Evolutionary conservation across 106 monocot genomes (phyloP).

Genomic region (Chionographis japonica): DNA sequence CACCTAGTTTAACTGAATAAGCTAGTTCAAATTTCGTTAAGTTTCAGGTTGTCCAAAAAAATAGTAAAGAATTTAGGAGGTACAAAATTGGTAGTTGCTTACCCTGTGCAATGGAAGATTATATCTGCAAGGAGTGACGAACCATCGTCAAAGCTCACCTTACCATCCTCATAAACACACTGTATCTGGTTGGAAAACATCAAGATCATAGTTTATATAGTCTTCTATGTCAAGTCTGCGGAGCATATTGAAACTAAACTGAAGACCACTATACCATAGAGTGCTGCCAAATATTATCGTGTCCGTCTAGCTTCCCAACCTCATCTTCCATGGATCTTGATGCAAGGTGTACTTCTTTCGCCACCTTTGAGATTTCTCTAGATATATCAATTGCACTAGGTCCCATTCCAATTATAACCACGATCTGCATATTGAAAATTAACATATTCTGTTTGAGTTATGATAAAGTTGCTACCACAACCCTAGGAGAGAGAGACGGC

Average conservation of each 20-base stretch:
- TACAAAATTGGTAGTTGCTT: not conserved
- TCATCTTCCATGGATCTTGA: slow-evolving; percentile 19
- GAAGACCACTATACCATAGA: slow-evolving; percentile 16
- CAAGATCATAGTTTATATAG: not conserved
- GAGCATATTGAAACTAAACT: not conserved
- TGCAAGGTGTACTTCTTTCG: slow-evolving; percentile 46
- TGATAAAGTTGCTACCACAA: no score
- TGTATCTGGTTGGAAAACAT: slow-evolving; percentile 24
- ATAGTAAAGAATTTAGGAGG: not conserved
- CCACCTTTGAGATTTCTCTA: slow-evolving; percentile 32
- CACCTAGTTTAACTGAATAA: not conserved
- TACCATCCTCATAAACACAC: slow-evolving; percentile 27
- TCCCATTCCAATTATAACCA: slow-evolving; percentile 37
- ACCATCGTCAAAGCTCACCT: slow-evolving; percentile 37
- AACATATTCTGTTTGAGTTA: not conserved
- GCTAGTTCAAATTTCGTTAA: no score
- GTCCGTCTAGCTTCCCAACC: slow-evolving; percentile 23
- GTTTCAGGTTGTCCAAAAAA: not conserved
- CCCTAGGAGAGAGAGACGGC: no score
- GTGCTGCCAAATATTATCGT: slow-evolving; percentile 37
- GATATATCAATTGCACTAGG: slow-evolving; percentile 40
- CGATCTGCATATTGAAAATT: slow-evolving; percentile 22
- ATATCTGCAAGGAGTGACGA: slow-evolving; percentile 23
- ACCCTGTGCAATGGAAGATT: slow-evolving; percentile 58
- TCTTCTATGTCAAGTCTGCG: not conserved